Conservation (phyloP, 495 filamentous ascomycete species). For the Tuber melanosporum region DNA sequence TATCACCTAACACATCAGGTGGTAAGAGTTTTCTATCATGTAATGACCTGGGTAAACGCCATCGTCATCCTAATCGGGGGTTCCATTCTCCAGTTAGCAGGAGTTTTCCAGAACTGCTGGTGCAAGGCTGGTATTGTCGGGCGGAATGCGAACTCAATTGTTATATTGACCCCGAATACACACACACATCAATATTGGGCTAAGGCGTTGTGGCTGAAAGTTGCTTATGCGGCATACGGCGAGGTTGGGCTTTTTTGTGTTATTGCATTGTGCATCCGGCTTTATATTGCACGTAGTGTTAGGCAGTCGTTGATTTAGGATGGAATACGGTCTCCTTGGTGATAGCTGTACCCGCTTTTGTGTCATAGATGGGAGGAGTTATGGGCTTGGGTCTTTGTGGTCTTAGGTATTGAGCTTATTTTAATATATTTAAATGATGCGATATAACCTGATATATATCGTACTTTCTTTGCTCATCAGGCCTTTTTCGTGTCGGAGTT, state of each 20-base stretch:
- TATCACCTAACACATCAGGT: background rate
- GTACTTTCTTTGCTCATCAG: background rate
- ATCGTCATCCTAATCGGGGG: constrained; percentile 34
- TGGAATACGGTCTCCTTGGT: background rate
- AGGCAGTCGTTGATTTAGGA: constrained; percentile 16
- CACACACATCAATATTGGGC: constrained; percentile 34
- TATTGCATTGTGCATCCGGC: constrained; percentile 22
- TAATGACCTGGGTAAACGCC: constrained; percentile 24
- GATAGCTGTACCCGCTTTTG: background rate
- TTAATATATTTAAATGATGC: background rate
- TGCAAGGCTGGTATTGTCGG: constrained; percentile 29
- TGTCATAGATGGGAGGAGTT: background rate
- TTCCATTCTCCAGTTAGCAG: constrained; percentile 35
- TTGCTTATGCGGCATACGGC: constrained; percentile 33
- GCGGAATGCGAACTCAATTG: constrained; percentile 15
- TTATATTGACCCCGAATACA: constrained; percentile 30
- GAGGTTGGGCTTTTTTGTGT: constrained; percentile 29
- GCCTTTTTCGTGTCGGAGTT: background rate
- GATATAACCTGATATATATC: background rate
- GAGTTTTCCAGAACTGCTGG: constrained; percentile 33
- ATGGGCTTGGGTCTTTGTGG: background rate
- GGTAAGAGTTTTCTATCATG: constrained; percentile 13
- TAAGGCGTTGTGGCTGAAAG: constrained; percentile 27
- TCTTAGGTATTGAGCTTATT: background rate
- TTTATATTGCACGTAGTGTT: constrained; percentile 23